Base-by-base conservation (phyloP, 352 stramenopile species). In the Phytophthora lateralis region DNA sequence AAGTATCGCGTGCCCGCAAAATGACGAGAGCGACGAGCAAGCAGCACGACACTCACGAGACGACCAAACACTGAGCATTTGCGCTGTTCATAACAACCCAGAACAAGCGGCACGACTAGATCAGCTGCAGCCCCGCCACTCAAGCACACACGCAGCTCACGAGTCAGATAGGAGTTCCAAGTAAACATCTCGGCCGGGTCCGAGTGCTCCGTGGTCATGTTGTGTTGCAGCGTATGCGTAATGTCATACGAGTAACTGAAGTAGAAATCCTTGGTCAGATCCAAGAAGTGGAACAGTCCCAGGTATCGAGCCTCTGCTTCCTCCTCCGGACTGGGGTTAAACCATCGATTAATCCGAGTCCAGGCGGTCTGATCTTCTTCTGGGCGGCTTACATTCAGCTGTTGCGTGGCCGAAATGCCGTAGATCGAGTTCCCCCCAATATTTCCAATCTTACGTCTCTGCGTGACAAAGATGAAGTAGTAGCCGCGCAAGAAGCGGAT, bases 201-300 rank as follows among this genome's bases (percentile, higher is more conserved):
- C 0, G 80, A 78, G 26, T 81, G 63, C 38, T 91, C 81, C 2
- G 82, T 89, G 11, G 96, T 91, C 86, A 99, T 98, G 62, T 99
- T 99, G 69, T 98, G 85, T 78, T 99, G 97, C 51, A 99, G 73
- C 46, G 90, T 98, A 66, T 97, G 85, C 15, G 97, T 99, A 43
- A 99, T 83, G 63, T 99, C 96, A 68, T 99, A 99, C 44, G 95
- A 98, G 69, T 99, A 99, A 49, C 87, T 98, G 73, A 99, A 99
- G 81, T 96, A 99, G 69, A 99, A 99, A 63, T 99, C 98, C 64
- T 99, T 99, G 7, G 96, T 98, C 17, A 99, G 81, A 69, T 99
- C 97, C 39, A 99, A 81, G 49, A 99, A 98, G 66, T 99, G 96
- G 67, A 99, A 99, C 0, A 99, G 74, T 0, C 89, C 91, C 45